Base-by-base conservation (phyloP, 441 rosid genomes). In the Populus hybrid region DNA sequence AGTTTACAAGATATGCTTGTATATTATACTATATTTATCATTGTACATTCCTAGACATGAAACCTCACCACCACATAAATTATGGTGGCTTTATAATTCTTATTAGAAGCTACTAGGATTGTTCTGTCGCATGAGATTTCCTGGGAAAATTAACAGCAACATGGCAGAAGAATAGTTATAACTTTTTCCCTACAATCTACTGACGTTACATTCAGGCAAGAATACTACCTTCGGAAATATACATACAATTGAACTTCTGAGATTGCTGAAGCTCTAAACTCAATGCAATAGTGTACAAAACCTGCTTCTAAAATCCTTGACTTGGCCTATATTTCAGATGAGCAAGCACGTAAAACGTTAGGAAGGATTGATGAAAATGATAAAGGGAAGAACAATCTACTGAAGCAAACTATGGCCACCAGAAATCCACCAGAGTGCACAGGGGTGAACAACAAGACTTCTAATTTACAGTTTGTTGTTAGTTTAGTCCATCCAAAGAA, bases 281-380 rank as follows among this genome's bases (percentile, higher is more conserved):
- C 24, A 33, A 53, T 2, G 9, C 64, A 53, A 33, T 28, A 74
- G 69, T 50, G 56, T 50, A 74, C 68, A 69, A 64, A 79, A 74
- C 67, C 82, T 79, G 75, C 75, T 79, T 64, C 72, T 69, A 26
- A 36, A 78, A 40, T 78, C 69, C 72, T 59, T 24, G 20, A 24
- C 65, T 20, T 14, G 0, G 53, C 72, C 18, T 10, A 24, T 31
- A n/a, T 56, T 20, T 31, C 67, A 53, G 61, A 42, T 21, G 61
- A 78, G 42, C 65, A 72, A 45, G 40, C 72, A 64, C 64, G 18
- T 26, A 69, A 71, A 65, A 28, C 67, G 69, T 73, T 64, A 67
- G 75, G 69, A 33, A 68, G 69, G 53, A 40, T 71, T 61, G 66
- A 65, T 26, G 31, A 74, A 6, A 45, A 72, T 56, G 59, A 64